Base-by-base conservation (phyloP, 2,329 filamentous ascomycete genomes). In the Pseudogymnoascus sp. region DNA sequence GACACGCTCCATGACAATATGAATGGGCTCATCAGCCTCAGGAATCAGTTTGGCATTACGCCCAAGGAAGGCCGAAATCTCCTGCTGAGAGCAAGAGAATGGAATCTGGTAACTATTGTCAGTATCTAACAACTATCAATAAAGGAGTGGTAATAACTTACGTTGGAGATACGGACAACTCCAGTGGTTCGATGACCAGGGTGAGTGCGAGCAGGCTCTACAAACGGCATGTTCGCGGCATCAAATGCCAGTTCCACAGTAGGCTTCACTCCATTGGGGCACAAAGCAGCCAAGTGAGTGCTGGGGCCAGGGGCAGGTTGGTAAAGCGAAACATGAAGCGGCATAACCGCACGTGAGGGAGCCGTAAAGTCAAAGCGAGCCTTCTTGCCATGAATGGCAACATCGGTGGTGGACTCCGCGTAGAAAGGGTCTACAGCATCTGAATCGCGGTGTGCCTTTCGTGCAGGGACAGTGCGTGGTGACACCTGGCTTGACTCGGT, bases 1-100 rank as follows among this genome's bases (percentile, higher is more conserved):
- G 21, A 80, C 77, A n/a, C 83, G 79, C 62, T 87, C 84, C 83
- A 87, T 86, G 67, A 86, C 83, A 66, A 87, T 85, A 64, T 87
- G 84, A 7, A 87, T 76, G 0, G 82, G 80, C 68, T 85, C 83
- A 5, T 82, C 69, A 1, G 70, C 71, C 64, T 86, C 83, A 31
- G 78, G 80, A 56, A 85, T 71, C 35, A 86, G 78, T 63, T 78
- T 80, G 21, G 82, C 79, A 67, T 82, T 85, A 60, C 82, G 80
- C 2, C 84, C 84, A 17, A 87, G 75, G 68, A 86, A 83, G 1
- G 83, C 83, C 62, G 84, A 76, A 17, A 87, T 74, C 69, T 87
- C 83, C 13, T 79, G 71, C 3, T 81, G 79, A 23, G 76, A 81
- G 59, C 81, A 79, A 15, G 75, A 73, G 66, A 84, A 86, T 0